Percentiles rank a stretch among this genome's conserved stretches.
Evolutionary conservation across 164 flowering plant species (phyloP).

Genomic region (Protea cynaroides): DNA sequence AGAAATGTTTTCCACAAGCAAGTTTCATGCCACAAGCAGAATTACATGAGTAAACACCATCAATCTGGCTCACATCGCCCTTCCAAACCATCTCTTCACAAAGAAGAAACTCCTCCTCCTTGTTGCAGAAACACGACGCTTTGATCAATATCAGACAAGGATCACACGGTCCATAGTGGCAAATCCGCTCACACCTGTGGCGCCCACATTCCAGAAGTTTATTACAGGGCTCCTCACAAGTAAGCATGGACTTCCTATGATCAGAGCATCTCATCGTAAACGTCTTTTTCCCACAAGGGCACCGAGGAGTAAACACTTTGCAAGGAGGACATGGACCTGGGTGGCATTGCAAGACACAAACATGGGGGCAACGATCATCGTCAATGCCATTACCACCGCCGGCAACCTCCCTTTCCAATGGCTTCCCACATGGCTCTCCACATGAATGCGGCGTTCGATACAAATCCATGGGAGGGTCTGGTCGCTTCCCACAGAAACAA

Average conservation of each 20-base stretch:
- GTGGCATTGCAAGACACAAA: constrained; percentile 91
- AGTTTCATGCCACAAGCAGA: constrained; percentile 59
- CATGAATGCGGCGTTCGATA: too few species aligned
- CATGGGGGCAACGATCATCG: constrained; percentile 65
- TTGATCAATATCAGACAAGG: constrained; percentile 51
- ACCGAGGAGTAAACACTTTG: constrained; percentile 91
- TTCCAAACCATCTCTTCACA: constrained; percentile 78
- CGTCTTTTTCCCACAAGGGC: constrained; percentile 86
- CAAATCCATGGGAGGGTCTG: too few species aligned
- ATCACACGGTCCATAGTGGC: constrained; percentile 82
- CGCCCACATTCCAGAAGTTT: constrained; percentile 81
- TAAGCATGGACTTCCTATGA: constrained; percentile 42
- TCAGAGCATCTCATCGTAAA: constrained; percentile 80
- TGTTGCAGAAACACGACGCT: constrained; percentile 83
- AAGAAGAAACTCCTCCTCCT: constrained; percentile 46
- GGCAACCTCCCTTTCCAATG: too few species aligned
- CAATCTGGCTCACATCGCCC: constrained; percentile 57
- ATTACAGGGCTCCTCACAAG: constrained; percentile 76
- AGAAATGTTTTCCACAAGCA: constrained; percentile 73
- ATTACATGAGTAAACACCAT: constrained; percentile 71
- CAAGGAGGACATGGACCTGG: constrained; percentile 99
- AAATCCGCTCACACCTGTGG: constrained; percentile 58
- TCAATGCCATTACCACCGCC: constrained; percentile 26
- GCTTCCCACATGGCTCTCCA: too few species aligned
- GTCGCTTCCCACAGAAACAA: constrained; percentile 44